A percentile compares a stretch with the other conserved stretches of the same genome.
These are phyloP conservation scores for Medicago ruthenica DNA, from an alignment of 306 rosid genomes.

Conservation along the genomic window DNA sequence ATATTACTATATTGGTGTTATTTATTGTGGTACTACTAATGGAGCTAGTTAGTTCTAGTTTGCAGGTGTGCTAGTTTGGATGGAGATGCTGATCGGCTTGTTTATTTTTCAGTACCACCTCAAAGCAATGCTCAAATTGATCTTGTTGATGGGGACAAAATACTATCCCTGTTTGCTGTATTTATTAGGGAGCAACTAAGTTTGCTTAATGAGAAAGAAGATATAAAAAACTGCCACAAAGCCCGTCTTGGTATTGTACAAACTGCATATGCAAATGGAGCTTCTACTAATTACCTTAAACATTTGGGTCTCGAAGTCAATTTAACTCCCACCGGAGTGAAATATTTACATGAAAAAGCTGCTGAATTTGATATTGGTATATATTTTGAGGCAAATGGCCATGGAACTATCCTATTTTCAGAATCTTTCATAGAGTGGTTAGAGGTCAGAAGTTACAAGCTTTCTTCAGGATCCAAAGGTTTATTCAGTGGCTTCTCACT, in stretches of 20 bases:
- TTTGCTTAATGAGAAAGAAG: conserved; percentile 60
- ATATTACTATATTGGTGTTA: conserved; percentile 13
- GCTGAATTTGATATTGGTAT: conserved; percentile 81
- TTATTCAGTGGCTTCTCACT: conserved; percentile 31
- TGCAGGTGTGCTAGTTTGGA: conserved; percentile 98
- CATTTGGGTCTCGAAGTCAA: conserved; percentile 76
- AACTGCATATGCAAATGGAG: conserved; percentile 97
- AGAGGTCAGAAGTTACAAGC: conserved; percentile 52
- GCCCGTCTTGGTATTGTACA: conserved; percentile 79
- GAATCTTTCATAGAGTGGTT: conserved; percentile 65
- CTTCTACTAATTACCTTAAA: conserved; percentile 81
- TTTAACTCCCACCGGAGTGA: conserved; percentile 91
- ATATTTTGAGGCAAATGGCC: conserved; percentile 99
- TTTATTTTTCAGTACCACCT: conserved; percentile 73
- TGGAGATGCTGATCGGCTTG: conserved; percentile 97
- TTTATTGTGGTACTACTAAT: conserved; percentile 34
- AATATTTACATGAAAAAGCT: conserved; percentile 88
- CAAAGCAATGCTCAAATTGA: conserved; percentile 58
- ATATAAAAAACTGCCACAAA: conserved; percentile 43
- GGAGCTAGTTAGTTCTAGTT: conserved; percentile 58
- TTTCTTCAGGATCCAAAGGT: conserved; percentile 66
- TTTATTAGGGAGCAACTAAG: conserved; percentile 77
- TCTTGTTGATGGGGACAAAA: conserved; percentile 96
- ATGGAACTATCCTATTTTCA: conserved; percentile 88
- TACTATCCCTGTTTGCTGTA: conserved; percentile 77